Conservation (phyloP, 2,329 filamentous ascomycete species). For the Pseudocercospora cruenta region DNA sequence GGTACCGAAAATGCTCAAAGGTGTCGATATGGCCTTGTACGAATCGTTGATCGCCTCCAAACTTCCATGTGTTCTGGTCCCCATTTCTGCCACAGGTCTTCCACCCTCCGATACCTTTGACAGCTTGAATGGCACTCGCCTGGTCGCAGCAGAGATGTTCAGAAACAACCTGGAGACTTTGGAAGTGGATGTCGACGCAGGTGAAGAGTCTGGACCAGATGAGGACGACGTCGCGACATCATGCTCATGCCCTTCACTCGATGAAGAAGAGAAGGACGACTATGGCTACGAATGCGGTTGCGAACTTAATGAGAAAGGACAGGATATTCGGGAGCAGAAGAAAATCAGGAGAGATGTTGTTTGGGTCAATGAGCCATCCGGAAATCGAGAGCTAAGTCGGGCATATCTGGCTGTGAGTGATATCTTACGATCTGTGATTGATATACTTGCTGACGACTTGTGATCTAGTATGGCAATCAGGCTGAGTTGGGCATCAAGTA, state of each 20-base stretch:
- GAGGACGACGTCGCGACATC: too few species aligned
- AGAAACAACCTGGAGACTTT: background rate
- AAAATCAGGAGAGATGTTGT: background rate
- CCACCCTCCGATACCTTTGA: background rate
- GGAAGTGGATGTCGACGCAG: background rate
- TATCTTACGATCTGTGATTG: background rate
- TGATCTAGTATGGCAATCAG: conserved; percentile 26
- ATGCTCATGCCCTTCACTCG: too few species aligned
- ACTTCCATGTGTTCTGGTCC: background rate
- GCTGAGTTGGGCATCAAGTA: conserved; percentile 24
- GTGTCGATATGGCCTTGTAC: conserved; percentile 11
- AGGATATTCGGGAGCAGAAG: conserved; percentile 3
- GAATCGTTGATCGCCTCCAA: background rate
- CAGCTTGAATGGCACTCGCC: background rate
- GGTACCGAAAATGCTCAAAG: conserved; percentile 11
- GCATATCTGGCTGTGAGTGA: conserved; percentile 11
- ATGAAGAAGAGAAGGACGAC: background rate
- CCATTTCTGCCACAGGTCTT: background rate
- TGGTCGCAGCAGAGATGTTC: background rate
- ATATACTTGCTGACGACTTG: background rate
- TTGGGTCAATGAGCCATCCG: conserved; percentile 5
- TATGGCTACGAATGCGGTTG: background rate
- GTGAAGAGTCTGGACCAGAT: too few species aligned
- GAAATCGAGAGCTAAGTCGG: background rate
- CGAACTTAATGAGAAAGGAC: background rate